Conservation (phyloP, 73 alveolate species). For the Stentor coeruleus region DNA sequence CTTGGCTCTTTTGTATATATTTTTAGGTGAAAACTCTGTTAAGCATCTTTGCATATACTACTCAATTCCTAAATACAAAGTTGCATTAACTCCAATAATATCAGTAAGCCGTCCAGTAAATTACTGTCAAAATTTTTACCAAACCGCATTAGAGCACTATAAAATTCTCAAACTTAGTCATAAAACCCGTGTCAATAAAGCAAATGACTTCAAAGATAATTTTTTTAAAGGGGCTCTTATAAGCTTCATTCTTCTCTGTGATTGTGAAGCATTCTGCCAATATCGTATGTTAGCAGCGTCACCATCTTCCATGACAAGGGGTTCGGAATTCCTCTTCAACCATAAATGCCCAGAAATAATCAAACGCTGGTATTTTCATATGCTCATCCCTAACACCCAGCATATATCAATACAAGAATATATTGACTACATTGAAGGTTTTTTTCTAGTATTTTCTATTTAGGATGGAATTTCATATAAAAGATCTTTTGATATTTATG, state of each 20-base stretch:
- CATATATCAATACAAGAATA: not conserved
- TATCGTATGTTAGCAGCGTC: not conserved
- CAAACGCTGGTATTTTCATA: not conserved
- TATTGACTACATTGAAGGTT: slow-evolving; percentile 11
- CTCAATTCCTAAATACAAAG: not conserved
- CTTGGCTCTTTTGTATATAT: not conserved
- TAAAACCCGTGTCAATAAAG: not conserved
- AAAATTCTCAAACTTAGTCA: not conserved
- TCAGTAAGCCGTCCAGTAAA: not conserved
- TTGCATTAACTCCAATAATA: not conserved
- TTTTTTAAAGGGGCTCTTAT: not conserved
- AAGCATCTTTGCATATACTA: not conserved
- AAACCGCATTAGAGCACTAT: not conserved
- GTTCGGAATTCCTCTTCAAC: not conserved
- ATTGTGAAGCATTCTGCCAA: not conserved
- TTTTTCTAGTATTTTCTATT: not conserved
- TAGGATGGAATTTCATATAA: not conserved
- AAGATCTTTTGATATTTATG: not conserved
- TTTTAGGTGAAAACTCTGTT: not conserved
- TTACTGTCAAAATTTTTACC: not conserved
- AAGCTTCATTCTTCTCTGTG: not conserved
- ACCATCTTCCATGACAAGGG: not conserved
- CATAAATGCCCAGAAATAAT: not conserved
- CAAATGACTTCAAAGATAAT: not conserved
- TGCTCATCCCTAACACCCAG: not conserved